Base-by-base conservation (phyloP, 1,139 yeast species). In the Chernovozyma aurita region DNA sequence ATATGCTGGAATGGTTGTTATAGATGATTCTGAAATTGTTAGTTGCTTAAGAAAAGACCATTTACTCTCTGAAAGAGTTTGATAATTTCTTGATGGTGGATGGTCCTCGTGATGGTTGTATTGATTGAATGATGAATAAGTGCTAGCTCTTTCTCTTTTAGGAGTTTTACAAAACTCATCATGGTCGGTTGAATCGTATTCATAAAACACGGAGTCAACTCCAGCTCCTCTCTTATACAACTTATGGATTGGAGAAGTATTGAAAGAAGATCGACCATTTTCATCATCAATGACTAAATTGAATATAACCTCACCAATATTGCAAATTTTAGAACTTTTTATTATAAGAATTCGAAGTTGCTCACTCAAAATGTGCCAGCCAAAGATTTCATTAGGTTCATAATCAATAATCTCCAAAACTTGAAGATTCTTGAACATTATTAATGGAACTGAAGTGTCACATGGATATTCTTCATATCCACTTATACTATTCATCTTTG, bases 401-500 rank as follows among this genome's bases (percentile, higher is more conserved):
- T 78, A 65, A 41, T 78, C 82, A 28, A 66, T 59, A 4, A 80
- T 55, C 49, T 80, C 86, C 35, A 80, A 60, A 17, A 78, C 83
- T 39, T 79, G 78, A 31, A 80, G 55, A 50, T 78, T 80, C 44
- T 77, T 78, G 52, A 80, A 80, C 59, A 77, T 68, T 34, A 61
- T 61, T 13, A 80, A 52, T 1, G 86, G 86, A 5, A 81, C 80
- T 2, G 83, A 72, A 2, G 85, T 78, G 49, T 80, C 86, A 51
- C 82, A 79, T 1, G 86, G 86, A 47, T 75, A 80, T 50, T 80
- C 86, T 51, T 80, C 85, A 50, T 78, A 80, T 2, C 80, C 79
- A 34, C 64, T 65, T 26, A 80, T 79, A 34, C 75, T 60, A 44
- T 64, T 70, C 17, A 80, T 70, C 42, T 76, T 76, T 8, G 78